Conservation (phyloP, 2,329 filamentous ascomycete genomes). For the Claviceps pusilla region DNA sequence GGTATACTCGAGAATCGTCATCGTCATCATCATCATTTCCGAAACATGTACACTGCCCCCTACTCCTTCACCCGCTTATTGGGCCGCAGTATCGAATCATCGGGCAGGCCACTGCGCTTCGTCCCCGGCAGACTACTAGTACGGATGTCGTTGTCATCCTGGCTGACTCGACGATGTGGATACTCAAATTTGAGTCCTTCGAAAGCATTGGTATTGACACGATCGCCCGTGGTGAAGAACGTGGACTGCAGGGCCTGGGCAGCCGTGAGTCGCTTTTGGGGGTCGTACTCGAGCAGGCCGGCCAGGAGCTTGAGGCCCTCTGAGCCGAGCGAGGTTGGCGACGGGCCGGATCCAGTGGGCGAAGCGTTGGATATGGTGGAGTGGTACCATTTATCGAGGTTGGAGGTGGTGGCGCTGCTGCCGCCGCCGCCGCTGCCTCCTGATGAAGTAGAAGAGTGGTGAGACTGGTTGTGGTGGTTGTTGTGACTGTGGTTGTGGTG, state of each 20-base stretch:
- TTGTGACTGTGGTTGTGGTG: constrained; percentile 12
- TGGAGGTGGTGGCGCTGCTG: constrained; percentile 20
- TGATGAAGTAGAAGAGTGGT: constrained; percentile 8
- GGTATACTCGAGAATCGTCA: background rate
- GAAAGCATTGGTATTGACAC: constrained; percentile 72
- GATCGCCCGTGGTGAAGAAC: constrained; percentile 67
- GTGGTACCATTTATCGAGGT: constrained; percentile 70
- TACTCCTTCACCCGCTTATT: constrained; percentile 48
- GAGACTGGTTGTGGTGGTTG: constrained; percentile 15
- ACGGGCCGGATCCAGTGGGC: constrained; percentile 15
- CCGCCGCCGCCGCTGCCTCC: background rate
- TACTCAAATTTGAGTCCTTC: constrained; percentile 81
- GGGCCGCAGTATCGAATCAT: constrained; percentile 56
- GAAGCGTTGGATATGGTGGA: constrained; percentile 47
- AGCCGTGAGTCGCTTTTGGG: constrained; percentile 72
- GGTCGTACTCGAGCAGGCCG: constrained; percentile 82
- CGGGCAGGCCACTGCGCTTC: constrained; percentile 72
- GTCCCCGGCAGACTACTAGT: constrained; percentile 79
- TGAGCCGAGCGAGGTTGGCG: constrained; percentile 46
- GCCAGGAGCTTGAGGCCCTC: constrained; percentile 75
- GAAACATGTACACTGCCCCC: background rate
- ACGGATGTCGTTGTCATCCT: constrained; percentile 93
- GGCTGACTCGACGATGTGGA: constrained; percentile 74
- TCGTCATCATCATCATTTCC: background rate
- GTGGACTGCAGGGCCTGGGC: constrained; percentile 77